These are phyloP conservation scores for Colletotrichum sp. DNA, from an alignment of 2,329 filamentous ascomycete species.

Conservation along the genomic window DNA sequence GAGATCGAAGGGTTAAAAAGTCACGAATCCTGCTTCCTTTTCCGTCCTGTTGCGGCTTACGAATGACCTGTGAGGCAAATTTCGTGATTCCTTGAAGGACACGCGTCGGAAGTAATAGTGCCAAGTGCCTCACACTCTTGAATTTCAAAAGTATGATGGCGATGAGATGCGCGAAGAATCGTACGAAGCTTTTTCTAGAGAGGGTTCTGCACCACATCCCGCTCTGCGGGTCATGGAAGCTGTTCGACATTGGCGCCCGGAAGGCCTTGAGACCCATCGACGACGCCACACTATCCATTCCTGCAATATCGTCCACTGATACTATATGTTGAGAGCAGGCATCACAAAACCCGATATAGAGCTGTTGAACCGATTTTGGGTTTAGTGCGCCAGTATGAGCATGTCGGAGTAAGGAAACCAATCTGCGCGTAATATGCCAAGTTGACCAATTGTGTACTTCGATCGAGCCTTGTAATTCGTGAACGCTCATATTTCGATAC, in stretches of 20 bases:
- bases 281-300: background rate
- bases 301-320: background rate
- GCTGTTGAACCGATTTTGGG: background rate
- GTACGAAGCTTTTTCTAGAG: background rate
- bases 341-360: background rate
- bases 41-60: background rate
- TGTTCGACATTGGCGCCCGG: background rate
- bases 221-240: background rate
- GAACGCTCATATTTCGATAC: background rate
- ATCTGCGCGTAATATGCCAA: background rate
- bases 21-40: background rate
- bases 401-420: background rate
- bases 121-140: background rate
- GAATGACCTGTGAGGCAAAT: background rate
- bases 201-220: background rate
- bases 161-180: background rate
- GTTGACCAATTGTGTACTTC: background rate
- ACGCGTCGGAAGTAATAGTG: background rate
- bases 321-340: fast-evolving
- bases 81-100: background rate
- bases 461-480: background rate
- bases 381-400: background rate
- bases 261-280: background rate
- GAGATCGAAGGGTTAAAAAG: background rate
- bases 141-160: background rate